Evolutionary conservation across 2,329 filamentous ascomycete species (phyloP).

Genomic region (Hypoxylon sp.): DNA sequence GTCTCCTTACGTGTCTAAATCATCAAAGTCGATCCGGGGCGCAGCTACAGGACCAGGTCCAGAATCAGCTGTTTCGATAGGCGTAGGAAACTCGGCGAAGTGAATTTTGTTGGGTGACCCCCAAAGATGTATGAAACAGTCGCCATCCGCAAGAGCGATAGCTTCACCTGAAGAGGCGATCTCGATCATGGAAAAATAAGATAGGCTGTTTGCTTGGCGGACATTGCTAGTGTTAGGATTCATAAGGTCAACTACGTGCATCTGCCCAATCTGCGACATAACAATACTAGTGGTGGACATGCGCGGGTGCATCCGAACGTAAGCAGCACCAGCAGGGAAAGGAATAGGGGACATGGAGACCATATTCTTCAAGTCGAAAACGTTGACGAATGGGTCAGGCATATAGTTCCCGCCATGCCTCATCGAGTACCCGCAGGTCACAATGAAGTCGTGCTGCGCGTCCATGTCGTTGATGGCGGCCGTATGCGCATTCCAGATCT

Average conservation of each 20-base stretch:
- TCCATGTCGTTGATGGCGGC: slow-evolving; percentile 96
- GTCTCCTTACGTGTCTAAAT: slow-evolving; percentile 68
- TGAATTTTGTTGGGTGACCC: slow-evolving; percentile 85
- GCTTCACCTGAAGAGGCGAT: slow-evolving; percentile 89
- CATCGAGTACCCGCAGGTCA: slow-evolving; percentile 92
- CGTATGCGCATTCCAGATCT: slow-evolving; percentile 89
- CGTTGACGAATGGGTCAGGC: slow-evolving; percentile 91
- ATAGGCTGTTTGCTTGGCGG: slow-evolving; percentile 79
- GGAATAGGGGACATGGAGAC: slow-evolving; percentile 88
- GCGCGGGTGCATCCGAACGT: slow-evolving; percentile 94
- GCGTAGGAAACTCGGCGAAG: slow-evolving; percentile 82
- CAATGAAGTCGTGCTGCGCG: slow-evolving; percentile 90
- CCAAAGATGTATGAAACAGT: slow-evolving; percentile 85
- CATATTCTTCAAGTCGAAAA: slow-evolving; percentile 94
- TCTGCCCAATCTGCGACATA: slow-evolving; percentile 88
- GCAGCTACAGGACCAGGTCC: slow-evolving; percentile 69
- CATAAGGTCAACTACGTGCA: slow-evolving; percentile 95
- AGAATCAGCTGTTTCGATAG: slow-evolving; percentile 79
- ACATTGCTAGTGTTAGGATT: slow-evolving; percentile 90
- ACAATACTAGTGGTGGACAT: slow-evolving; percentile 96
- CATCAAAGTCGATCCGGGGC: slow-evolving; percentile 71
- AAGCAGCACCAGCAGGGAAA: slow-evolving; percentile 90
- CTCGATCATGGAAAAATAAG: slow-evolving; percentile 81
- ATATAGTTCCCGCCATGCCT: slow-evolving; percentile 82
- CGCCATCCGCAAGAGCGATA: slow-evolving; percentile 80